Base-by-base conservation (phyloP, 202 grass and related monocot species). In the Dendrocalamus latiflorus region DNA sequence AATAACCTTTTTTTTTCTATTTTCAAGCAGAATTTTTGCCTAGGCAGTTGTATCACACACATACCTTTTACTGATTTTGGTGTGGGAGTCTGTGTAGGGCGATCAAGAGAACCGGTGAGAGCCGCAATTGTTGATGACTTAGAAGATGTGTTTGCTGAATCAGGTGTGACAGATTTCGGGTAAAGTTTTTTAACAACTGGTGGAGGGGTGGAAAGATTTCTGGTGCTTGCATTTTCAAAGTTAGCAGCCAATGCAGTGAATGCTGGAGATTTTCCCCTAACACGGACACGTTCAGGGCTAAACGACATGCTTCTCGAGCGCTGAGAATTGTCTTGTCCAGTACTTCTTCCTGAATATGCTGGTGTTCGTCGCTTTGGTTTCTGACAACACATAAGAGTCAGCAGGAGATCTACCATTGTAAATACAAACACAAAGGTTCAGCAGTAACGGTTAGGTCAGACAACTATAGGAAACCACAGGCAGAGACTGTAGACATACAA, bases 181-280 rank as follows among this genome's bases (percentile, higher is more conserved):
- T 87, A 94, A 71, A 96, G 77, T 79, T 99, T 99, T 79, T 71
- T 91, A 20, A 93, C 48, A 12, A 86, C 93, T 20, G 96, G 93
- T 2, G 96, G 96, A 72, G 96, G 96, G 75, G 93, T 99, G 44
- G 96, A 99, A 57, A 99, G 89, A 83, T 99, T 96, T 68, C 96
- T 91, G 37, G 88, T 79, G 79, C 74, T 95, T 57, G 88, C 75
- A 56, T 90, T 94, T 89, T 99, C 96, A 77, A 99, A 99, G 78
- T 89, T 88, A 54, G 96, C 90, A 55, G 96, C 92, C 76, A 99
- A 76, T n/a, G 88, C 91, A 61, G 69, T 87, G 85, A 99, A 99
- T 48, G 96, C 93, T 28, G 96, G 93, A 77, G 96, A 99, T 73
- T 82, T 94, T 39, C 96, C 96, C 54, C 96, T 85, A 70, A 94